Percentiles rank a stretch among this genome's conserved stretches.
phyloP scores from a whole-genome alignment of 805 yeast genomes.

The Dipodascus albidus region DNA sequence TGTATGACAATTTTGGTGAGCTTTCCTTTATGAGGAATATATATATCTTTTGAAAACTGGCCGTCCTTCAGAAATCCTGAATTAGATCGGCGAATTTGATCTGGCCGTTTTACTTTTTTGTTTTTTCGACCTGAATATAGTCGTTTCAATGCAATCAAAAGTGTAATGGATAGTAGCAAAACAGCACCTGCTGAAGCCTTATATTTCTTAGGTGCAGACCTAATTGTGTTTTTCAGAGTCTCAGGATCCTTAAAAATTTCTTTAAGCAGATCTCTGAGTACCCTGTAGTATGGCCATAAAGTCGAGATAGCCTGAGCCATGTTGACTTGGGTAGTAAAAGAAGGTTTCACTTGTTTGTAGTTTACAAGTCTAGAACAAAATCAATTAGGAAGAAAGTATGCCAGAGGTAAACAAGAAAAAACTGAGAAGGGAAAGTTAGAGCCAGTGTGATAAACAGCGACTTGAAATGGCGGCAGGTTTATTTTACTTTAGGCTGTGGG shows the following conservation, averaged over 20 bases:
- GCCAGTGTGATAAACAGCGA: background rate
- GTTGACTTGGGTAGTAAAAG: background rate
- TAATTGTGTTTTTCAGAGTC: background rate
- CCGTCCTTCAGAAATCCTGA: background rate
- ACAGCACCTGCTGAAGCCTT: slow-evolving; percentile 1
- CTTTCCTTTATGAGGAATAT: background rate
- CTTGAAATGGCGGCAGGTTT: background rate
- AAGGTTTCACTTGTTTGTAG: background rate
- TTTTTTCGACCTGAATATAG: background rate
- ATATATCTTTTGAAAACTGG: background rate
- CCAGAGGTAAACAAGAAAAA: background rate
- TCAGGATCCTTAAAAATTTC: background rate
- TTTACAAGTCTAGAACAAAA: background rate
- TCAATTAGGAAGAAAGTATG: background rate
- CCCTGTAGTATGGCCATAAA: background rate
- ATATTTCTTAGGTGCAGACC: background rate
- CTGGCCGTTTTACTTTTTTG: background rate
- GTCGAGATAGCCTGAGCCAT: slow-evolving; percentile 1
- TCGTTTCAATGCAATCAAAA: background rate
- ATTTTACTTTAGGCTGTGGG: background rate
- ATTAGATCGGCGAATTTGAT: background rate
- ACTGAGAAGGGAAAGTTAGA: background rate
- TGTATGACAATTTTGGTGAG: slow-evolving; percentile 8
- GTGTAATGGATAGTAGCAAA: background rate
- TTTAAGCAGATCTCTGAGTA: background rate